Evolutionary conservation across 805 yeast species (phyloP).

Genomic region (Lipomyces japonicus): DNA sequence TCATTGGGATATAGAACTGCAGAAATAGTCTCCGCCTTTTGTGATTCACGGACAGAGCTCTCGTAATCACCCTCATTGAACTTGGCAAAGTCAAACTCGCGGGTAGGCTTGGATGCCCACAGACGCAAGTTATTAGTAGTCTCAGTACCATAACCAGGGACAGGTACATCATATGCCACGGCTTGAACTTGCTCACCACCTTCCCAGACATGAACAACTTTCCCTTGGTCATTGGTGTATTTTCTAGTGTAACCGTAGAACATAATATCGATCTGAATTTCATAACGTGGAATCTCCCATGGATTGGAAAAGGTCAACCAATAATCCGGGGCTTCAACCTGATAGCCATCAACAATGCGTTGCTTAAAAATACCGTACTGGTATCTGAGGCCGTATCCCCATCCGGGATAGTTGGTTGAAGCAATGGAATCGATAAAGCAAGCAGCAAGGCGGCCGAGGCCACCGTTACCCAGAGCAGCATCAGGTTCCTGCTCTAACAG

Average conservation of each 20-base stretch:
- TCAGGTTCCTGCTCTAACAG: slow-evolving; percentile 83
- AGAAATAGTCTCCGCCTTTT: slow-evolving; percentile 85
- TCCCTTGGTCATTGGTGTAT: slow-evolving; percentile 49
- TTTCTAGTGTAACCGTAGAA: slow-evolving; percentile 79
- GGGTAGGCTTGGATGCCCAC: slow-evolving; percentile 87
- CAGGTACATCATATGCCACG: slow-evolving; percentile 85
- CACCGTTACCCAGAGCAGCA: slow-evolving; percentile 94
- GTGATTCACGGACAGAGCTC: slow-evolving; percentile 78
- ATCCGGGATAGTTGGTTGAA: slow-evolving; percentile 82
- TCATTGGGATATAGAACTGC: slow-evolving; percentile 93
- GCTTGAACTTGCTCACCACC: slow-evolving; percentile 91
- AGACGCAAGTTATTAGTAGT: slow-evolving; percentile 81
- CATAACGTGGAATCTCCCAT: slow-evolving; percentile 87
- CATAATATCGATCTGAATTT: slow-evolving; percentile 84
- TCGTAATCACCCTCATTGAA: slow-evolving; percentile 89
- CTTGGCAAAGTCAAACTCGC: slow-evolving; percentile 85
- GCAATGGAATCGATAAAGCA: slow-evolving; percentile 88
- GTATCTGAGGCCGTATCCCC: slow-evolving; percentile 95
- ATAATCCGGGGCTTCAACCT: slow-evolving; percentile 90
- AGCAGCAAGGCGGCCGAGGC: slow-evolving; percentile 90
- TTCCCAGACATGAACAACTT: slow-evolving; percentile 63
- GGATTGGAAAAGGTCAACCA: slow-evolving; percentile 89
- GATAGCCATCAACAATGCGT: slow-evolving; percentile 84
- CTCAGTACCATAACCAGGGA: slow-evolving; percentile 79
- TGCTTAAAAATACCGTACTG: slow-evolving; percentile 92